Percentiles rank a stretch among this genome's conserved stretches.
phyloP scores from a whole-genome alignment of 169 alveolate species.

The Hammondia hammondi region DNA sequence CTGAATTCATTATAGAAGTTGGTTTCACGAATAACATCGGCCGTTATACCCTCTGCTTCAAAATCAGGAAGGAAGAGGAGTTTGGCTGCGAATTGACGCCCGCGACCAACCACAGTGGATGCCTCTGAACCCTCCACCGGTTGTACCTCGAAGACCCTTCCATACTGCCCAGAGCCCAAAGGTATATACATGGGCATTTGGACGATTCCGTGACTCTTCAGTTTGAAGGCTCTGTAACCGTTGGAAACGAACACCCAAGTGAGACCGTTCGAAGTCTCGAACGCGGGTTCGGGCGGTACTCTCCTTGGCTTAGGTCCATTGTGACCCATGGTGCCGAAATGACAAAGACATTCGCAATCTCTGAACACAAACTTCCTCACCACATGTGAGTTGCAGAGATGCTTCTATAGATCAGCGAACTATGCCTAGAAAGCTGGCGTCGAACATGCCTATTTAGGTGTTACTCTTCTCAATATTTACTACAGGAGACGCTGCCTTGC shows the following conservation, averaged over 20 bases:
- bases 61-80: constrained; percentile 21
- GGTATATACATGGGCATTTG: constrained; percentile 27
- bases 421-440: too few relatives aligned
- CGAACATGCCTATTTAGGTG: neutral
- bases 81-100: constrained; percentile 37
- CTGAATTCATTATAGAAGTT: neutral
- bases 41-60: constrained; percentile 19
- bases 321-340: neutral
- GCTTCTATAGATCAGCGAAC: too few relatives aligned
- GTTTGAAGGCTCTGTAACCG: neutral
- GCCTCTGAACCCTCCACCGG: neutral
- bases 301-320: neutral
- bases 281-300: neutral
- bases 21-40: constrained; percentile 33
- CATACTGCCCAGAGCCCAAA: constrained; percentile 38
- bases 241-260: neutral
- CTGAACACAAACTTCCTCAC: neutral
- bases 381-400: too few relatives aligned
- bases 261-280: neutral
- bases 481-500: neutral
- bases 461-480: neutral
- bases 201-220: neutral
- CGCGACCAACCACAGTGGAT: neutral
- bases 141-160: constrained; percentile 34
- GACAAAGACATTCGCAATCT: neutral